These are phyloP conservation scores for Cyberlindnera xylosilytica DNA, from an alignment of 805 yeast genomes.

Conservation along the genomic window DNA sequence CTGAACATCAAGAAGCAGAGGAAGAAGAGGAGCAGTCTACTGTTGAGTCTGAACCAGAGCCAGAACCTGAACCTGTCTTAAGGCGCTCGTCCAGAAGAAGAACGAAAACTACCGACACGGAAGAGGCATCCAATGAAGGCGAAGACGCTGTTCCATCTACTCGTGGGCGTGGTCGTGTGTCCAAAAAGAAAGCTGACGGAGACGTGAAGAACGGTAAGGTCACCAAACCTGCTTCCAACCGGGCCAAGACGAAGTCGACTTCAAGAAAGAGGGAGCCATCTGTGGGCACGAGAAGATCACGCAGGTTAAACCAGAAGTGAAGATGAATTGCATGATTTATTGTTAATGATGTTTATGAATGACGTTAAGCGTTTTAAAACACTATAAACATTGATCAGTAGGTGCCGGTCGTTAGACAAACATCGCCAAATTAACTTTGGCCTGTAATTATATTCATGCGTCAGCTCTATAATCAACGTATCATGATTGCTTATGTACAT, in stretches of 20 bases:
- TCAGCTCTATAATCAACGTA: too few relatives aligned
- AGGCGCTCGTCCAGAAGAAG: too few relatives aligned
- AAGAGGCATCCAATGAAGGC: not conserved
- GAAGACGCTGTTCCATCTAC: not conserved
- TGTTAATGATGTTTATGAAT: too few relatives aligned
- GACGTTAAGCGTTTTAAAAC: too few relatives aligned
- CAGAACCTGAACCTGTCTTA: slow-evolving; percentile 1
- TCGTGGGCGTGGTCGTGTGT: not conserved
- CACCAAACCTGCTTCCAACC: slow-evolving; percentile 1
- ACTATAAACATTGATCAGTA: too few relatives aligned
- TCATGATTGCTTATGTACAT: not conserved
- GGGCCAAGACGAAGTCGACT: not conserved
- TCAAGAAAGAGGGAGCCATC: slow-evolving; percentile 14
- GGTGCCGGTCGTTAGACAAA: too few relatives aligned
- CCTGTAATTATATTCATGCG: too few relatives aligned
- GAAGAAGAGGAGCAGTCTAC: too few relatives aligned
- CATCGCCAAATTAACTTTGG: too few relatives aligned
- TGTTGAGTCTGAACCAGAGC: not conserved
- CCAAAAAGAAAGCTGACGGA: not conserved
- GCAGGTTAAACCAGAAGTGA: slow-evolving; percentile 13
- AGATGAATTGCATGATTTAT: too few relatives aligned
- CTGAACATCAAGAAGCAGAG: too few relatives aligned
- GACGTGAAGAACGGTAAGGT: slow-evolving; percentile 9
- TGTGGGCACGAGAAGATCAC: slow-evolving; percentile 15
- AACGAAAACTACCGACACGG: not conserved